Percentiles rank a stretch among this genome's conserved stretches.
Evolutionary conservation across 495 filamentous ascomycete species (phyloP).

Genomic region (Chaetomium tenue): DNA sequence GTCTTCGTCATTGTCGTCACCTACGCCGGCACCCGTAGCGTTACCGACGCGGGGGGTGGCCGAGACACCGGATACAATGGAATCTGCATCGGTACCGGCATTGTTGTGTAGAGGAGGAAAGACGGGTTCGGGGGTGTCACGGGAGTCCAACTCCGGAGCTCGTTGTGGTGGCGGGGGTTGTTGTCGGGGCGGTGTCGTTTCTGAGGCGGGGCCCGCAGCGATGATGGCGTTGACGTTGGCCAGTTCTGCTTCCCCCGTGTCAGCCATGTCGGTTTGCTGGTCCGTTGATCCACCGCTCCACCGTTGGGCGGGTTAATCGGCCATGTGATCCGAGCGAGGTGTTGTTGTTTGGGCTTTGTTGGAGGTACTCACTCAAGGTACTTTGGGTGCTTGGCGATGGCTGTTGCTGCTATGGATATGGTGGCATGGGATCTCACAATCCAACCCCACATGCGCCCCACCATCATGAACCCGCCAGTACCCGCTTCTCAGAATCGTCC

Average conservation of each 20-base stretch:
- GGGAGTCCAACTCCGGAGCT: neutral
- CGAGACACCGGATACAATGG: slow-evolving; percentile 22
- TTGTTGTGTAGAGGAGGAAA: slow-evolving; percentile 49
- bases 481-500: too few relatives aligned
- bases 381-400: too few relatives aligned
- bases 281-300: neutral
- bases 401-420: too few relatives aligned
- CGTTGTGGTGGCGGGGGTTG: neutral
- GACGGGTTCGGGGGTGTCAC: slow-evolving; percentile 27
- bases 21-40: slow-evolving; percentile 26
- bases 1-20: slow-evolving; percentile 62
- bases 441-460: too few relatives aligned
- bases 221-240: slow-evolving; percentile 19
- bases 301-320: too few relatives aligned
- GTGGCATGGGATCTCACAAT: too few relatives aligned
- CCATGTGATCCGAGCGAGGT: neutral
- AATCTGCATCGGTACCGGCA: slow-evolving; percentile 37
- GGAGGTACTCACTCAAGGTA: too few relatives aligned
- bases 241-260: slow-evolving; percentile 25
- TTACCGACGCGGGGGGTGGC: slow-evolving; percentile 28
- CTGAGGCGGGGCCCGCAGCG: slow-evolving; percentile 3
- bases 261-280: slow-evolving; percentile 21
- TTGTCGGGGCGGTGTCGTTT: neutral
- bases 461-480: too few relatives aligned
- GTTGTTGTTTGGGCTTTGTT: too few relatives aligned